Base-by-base conservation (phyloP, 345 rosid genomes). In the Cardamine chenopodiifolia region DNA sequence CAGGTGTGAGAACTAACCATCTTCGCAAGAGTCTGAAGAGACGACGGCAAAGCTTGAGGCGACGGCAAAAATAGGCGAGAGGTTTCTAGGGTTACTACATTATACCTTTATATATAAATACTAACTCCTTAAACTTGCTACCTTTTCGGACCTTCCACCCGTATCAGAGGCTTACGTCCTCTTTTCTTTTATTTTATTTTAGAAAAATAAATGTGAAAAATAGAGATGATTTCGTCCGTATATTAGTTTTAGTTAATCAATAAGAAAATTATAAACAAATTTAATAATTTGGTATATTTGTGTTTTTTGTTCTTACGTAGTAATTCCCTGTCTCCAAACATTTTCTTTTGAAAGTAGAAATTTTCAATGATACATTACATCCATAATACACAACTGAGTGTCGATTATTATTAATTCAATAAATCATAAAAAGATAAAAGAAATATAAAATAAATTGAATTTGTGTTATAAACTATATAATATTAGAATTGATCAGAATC, bases 21-120 rank as follows among this genome's bases (percentile, higher is more conserved):
- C 76, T 77, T 77, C 66, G 72, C 55, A 26, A 56, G 44, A 25
- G 7, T 54, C 71, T 62, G 44, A 32, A 70, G 71, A 47, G 54
- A 63, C 58, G 71, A 70, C 70, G 60, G 79, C 68, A 26, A 61
- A 58, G 67, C 17, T 8, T 19, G 45, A 52, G 48, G 67, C 57
- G 29, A 40, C 55, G 29, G 44, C 73, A n/a, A 40, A 35, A 2
- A 61, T 4, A 61, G 12, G 64, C 64, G 57, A 68, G 69, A 68
- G 68, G 3, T 15, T 49, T 19, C 13, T 74, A 75, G 78, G 78
- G 73, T 20, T 75, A 18, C 34, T n/a, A 66, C 66, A 22, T 13
- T 10, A 25, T 18, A 19, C 28, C 20, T 15, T 45, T 70, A 58
- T 70, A 70, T 59, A 70, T 42, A 1, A 40, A 55, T 13, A 39